Percentiles rank a stretch among this genome's conserved stretches.
phyloP scores from a whole-genome alignment of 768 basidiomycete species.

The Pisolithus orientalis region DNA sequence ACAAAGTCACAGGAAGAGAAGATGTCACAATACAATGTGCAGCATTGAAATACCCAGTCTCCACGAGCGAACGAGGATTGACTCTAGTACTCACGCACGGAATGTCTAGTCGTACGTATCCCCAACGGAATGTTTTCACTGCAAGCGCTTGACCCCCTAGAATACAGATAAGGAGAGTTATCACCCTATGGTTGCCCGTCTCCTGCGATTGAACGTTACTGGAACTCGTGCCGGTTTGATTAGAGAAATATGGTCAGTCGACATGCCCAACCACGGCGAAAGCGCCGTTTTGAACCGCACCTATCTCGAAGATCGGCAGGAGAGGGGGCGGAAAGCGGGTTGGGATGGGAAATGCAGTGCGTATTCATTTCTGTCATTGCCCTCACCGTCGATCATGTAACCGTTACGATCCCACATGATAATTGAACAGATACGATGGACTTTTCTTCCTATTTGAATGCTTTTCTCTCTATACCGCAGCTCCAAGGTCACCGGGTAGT shows the following conservation, averaged over 20 bases:
- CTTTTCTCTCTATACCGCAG: slow-evolving; percentile 19
- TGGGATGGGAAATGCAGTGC: slow-evolving; percentile 16
- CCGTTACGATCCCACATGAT: neutral
- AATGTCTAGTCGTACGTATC: slow-evolving; percentile 19
- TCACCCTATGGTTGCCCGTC: slow-evolving; percentile 12
- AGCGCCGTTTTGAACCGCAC: slow-evolving; percentile 25
- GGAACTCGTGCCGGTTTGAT: slow-evolving; percentile 6
- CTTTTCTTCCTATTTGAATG: slow-evolving; percentile 15
- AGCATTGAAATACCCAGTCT: slow-evolving; percentile 23
- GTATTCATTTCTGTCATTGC: neutral
- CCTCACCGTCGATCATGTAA: too few relatives aligned
- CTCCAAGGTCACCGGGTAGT: slow-evolving; percentile 18
- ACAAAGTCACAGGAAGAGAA: neutral
- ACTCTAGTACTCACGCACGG: slow-evolving; percentile 25
- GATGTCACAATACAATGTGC: slow-evolving; percentile 13
- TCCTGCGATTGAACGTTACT: slow-evolving; percentile 10
- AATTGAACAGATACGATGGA: slow-evolving; percentile 16
- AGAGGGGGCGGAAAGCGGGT: neutral
- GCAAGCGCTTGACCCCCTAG: neutral
- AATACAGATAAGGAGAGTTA: slow-evolving; percentile 25
- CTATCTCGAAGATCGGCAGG: slow-evolving; percentile 20
- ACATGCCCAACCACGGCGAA: slow-evolving; percentile 33
- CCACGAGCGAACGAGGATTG: slow-evolving; percentile 8
- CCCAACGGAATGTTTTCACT: neutral
- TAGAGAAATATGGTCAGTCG: slow-evolving; percentile 29